Evolutionary conservation across 768 basidiomycete species (phyloP), one percentile per base, ranked within the genome.

Genomic region (Chlorophyllum brunneum): DNA sequence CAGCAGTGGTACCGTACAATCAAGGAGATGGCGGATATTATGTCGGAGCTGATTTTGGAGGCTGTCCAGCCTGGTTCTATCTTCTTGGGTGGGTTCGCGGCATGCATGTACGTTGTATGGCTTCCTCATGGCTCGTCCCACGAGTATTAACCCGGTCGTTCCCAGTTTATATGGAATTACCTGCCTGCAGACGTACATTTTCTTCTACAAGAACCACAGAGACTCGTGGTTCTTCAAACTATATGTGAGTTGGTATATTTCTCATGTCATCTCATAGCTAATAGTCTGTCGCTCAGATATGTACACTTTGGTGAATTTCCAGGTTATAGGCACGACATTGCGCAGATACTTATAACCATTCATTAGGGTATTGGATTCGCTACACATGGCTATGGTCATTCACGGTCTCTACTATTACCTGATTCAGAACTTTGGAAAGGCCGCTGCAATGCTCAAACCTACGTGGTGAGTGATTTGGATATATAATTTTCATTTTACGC

Each of bases 81-180:
- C 27, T 53, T 13, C n/a, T 2, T 37, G 7, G 49, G 38, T 27
- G 31, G 23, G 2, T 13, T 46, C 29, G 23, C 27, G 16, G 47
- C 47, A 22, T 37, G 33, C 15, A 48, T 48, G 47, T 48, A 48
- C 2, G 47, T 27, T 9, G 20, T 22, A 22, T 16, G 13, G 10
- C 20, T 13, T 37, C 18, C 15, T 20, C 22, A 15, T 31, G 10
- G 2, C 3, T 24, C 15, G 8, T 18, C 6, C 15, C 31, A 36
- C 31, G 44, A 5, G 27, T 20, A n/a, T n/a, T n/a, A n/a, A n/a
- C n/a, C n/a, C n/a, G n/a, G n/a, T n/a, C n/a, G n/a, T n/a, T n/a
- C n/a, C n/a, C 26, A 77, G 76, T 24, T 63, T 77, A 36, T 77
- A 70, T 58, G 76, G 75, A 9, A 58, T 74, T 5, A 72, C 70